phyloP scores from a whole-genome alignment of 164 flowering plant species.

The Malania oleifera region DNA sequence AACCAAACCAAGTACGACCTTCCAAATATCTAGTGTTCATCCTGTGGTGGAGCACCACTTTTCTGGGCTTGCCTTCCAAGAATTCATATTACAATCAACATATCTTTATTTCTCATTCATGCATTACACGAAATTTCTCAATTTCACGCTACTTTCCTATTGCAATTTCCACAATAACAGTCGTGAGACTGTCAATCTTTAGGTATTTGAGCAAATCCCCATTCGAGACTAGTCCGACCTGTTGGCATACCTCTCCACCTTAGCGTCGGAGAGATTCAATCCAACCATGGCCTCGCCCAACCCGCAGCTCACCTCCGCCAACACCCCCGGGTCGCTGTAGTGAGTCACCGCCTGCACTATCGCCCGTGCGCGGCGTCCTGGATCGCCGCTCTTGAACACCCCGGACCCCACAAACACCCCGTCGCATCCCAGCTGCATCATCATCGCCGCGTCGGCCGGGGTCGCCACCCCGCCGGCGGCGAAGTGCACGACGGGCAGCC shows the following conservation, averaged over 20 bases:
- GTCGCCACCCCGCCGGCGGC: slow-evolving; percentile 47
- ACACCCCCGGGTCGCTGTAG: slow-evolving; percentile 12
- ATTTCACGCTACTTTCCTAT: too few species aligned
- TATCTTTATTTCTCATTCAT: too few species aligned
- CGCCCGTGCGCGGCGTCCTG: slow-evolving; percentile 16
- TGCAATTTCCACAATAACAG: too few species aligned
- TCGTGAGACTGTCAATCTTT: too few species aligned
- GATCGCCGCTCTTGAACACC: slow-evolving; percentile 37
- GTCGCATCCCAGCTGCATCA: slow-evolving; percentile 53
- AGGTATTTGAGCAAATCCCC: too few species aligned
- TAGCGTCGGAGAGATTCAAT: neutral
- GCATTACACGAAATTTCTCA: too few species aligned
- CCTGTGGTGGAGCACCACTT: too few species aligned
- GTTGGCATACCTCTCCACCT: neutral
- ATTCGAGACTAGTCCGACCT: neutral
- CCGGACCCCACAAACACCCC: slow-evolving; percentile 52
- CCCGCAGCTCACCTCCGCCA: slow-evolving; percentile 16
- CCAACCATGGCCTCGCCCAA: slow-evolving; percentile 7
- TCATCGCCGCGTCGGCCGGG: slow-evolving; percentile 47
- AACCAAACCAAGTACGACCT: too few species aligned
- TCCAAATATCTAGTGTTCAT: too few species aligned
- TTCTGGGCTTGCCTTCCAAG: too few species aligned
- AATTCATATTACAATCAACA: too few species aligned
- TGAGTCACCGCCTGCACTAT: slow-evolving; percentile 22
- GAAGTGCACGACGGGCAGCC: slow-evolving; percentile 46